Conservation (phyloP, 495 filamentous ascomycete genomes). For the Tuber umbilicatum region DNA sequence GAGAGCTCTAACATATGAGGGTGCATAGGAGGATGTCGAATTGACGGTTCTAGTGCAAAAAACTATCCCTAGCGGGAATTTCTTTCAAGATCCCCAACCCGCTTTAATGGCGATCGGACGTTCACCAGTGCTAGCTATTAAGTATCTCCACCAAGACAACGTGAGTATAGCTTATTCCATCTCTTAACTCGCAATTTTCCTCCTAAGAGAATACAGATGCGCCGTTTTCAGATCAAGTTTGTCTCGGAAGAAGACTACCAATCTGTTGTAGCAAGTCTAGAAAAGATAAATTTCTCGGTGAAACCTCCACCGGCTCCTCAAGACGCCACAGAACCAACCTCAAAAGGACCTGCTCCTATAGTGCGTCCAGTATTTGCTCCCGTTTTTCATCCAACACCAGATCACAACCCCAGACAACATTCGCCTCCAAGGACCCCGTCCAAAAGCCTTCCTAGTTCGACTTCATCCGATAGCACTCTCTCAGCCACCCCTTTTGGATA, state of each 20-base stretch:
- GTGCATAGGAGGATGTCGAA: conserved; percentile 30
- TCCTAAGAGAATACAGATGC: conserved; percentile 39
- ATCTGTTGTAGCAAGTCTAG: conserved; percentile 38
- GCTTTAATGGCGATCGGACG: conserved; percentile 32
- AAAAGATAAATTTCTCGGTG: conserved; percentile 40
- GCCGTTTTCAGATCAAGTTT: conserved; percentile 49
- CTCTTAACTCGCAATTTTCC: background rate
- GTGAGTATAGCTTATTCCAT: conserved; percentile 22
- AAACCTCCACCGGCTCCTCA: conserved; percentile 20
- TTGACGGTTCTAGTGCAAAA: conserved; percentile 24
- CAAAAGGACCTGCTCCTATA: conserved; percentile 6
- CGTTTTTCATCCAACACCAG: background rate
- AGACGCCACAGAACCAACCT: conserved; percentile 13
- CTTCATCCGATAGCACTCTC: conserved; percentile 8
- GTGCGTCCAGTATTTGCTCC: background rate
- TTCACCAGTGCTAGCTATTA: conserved; percentile 41
- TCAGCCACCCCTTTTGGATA: background rate
- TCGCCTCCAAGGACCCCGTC: conserved; percentile 27
- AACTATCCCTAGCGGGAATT: conserved; percentile 12
- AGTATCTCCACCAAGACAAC: conserved; percentile 41
- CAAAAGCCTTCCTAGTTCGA: conserved; percentile 9
- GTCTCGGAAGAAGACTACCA: conserved; percentile 42
- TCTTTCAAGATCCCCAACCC: conserved; percentile 15
- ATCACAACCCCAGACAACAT: conserved; percentile 10
- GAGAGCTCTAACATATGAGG: conserved; percentile 4